These are phyloP conservation scores for Entomortierella beljakovae DNA, from an alignment of 192 early-diverging fungal genomes.

Conservation along the genomic window DNA sequence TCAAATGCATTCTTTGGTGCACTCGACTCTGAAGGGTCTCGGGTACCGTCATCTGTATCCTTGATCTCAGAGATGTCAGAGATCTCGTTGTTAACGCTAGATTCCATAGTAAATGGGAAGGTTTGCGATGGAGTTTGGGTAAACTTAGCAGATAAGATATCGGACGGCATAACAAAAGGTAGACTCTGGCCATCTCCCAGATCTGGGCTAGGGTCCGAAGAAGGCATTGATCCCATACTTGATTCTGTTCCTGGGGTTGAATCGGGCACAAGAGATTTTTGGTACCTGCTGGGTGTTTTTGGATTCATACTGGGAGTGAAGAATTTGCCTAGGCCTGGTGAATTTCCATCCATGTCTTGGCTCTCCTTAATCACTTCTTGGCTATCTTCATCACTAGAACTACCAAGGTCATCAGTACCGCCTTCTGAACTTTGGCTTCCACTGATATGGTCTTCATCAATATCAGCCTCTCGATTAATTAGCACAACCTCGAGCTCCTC, in stretches of 20 bases:
- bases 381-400: not conserved
- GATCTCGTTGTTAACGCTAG: not conserved
- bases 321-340: not conserved
- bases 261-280: not conserved
- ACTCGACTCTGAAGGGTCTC: not conserved
- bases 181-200: not conserved
- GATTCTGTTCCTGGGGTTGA: not conserved
- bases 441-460: not conserved
- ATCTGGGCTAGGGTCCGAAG: not conserved
- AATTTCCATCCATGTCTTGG: slow-evolving; percentile 2
- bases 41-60: not conserved
- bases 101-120: not conserved
- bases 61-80: not conserved
- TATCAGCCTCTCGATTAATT: slow-evolving; percentile 13
- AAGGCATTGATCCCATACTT: not conserved
- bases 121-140: not conserved
- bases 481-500: slow-evolving; percentile 28
- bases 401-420: not conserved
- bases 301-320: not conserved
- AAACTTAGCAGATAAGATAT: not conserved
- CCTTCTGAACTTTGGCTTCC: not conserved
- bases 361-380: slow-evolving; percentile 3
- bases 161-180: not conserved
- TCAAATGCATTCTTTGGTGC: slow-evolving; percentile 28
- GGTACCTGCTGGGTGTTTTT: not conserved